These are phyloP conservation scores for California macrophylla DNA, from an alignment of 441 rosid species.

Conservation along the genomic window DNA sequence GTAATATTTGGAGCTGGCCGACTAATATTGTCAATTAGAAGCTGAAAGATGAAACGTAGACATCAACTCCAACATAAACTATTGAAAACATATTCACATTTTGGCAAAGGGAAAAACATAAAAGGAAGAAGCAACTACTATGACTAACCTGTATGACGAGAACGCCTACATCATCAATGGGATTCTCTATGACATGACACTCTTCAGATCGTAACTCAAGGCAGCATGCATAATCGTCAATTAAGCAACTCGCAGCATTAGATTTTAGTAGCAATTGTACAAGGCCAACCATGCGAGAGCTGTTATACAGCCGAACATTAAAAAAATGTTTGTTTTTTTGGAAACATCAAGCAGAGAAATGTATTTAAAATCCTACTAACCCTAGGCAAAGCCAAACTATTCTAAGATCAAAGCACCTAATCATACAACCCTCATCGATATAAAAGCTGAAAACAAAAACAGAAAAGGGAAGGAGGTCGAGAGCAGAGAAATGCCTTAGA, in stretches of 20 bases:
- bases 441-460: conserved; percentile 1
- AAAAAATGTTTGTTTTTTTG: not conserved
- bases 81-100: not conserved
- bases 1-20: conserved; percentile 90
- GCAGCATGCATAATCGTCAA: conserved; percentile 93
- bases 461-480: conserved; percentile 10
- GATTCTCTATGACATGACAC: conserved; percentile 55
- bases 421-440: conserved; percentile 18
- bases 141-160: conserved; percentile 77
- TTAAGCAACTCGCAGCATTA: conserved; percentile 60
- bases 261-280: conserved; percentile 69
- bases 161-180: conserved; percentile 70
- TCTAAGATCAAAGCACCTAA: conserved; percentile 4
- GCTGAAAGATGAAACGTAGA: conserved; percentile 36
- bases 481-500: conserved; percentile 43
- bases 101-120: not conserved
- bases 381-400: conserved; percentile 1
- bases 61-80: conserved; percentile 1
- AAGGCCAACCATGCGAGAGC: conserved; percentile 89
- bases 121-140: conserved; percentile 7
- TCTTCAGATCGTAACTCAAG: conserved; percentile 84
- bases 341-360: not conserved
- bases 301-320: conserved; percentile 24
- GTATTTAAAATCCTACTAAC: not conserved
- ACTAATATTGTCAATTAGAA: conserved; percentile 68